These are phyloP conservation scores for Fusarium sarcochroum DNA, from an alignment of 2,329 filamentous ascomycete genomes.

Conservation along the genomic window DNA sequence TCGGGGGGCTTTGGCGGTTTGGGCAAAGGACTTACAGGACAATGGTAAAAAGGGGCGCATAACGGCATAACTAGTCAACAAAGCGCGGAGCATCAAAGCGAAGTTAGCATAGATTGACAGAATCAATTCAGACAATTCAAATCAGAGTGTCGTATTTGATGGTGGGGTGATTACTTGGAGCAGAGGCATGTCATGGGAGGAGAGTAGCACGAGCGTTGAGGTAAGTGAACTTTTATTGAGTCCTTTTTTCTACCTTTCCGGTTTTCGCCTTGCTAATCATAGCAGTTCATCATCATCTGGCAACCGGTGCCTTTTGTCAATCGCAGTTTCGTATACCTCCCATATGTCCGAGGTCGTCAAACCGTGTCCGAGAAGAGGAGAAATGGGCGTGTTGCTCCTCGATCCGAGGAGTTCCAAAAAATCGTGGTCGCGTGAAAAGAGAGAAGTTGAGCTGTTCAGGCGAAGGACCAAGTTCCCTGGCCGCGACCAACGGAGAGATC, in stretches of 20 bases:
- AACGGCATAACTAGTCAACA: conserved; percentile 23
- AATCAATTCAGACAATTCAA: conserved; percentile 30
- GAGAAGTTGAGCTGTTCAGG: conserved; percentile 13
- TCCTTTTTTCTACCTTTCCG: background rate
- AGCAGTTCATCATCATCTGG: conserved; percentile 28
- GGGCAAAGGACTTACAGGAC: conserved; percentile 16
- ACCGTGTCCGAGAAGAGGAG: conserved; percentile 29
- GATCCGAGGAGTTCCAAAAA: conserved; percentile 1
- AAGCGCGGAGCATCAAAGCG: conserved; percentile 17
- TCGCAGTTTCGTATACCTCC: conserved; percentile 4
- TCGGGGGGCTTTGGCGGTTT: conserved; percentile 17
- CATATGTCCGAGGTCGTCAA: conserved; percentile 27
- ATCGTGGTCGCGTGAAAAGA: conserved; percentile 10
- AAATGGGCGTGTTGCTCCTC: background rate
- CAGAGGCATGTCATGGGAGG: background rate
- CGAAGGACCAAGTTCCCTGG: conserved; percentile 48
- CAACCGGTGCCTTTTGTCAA: conserved; percentile 23
- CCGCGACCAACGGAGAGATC: conserved; percentile 44
- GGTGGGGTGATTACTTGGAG: background rate
- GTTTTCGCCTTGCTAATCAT: conserved; percentile 12
- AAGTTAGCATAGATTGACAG: conserved; percentile 45
- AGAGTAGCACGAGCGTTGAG: background rate
- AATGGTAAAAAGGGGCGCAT: conserved; percentile 16
- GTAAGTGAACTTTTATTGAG: conserved; percentile 19
- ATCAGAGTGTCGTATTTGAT: background rate